phyloP scores from a whole-genome alignment of 768 basidiomycete species.

The Cubamyces sp. region DNA sequence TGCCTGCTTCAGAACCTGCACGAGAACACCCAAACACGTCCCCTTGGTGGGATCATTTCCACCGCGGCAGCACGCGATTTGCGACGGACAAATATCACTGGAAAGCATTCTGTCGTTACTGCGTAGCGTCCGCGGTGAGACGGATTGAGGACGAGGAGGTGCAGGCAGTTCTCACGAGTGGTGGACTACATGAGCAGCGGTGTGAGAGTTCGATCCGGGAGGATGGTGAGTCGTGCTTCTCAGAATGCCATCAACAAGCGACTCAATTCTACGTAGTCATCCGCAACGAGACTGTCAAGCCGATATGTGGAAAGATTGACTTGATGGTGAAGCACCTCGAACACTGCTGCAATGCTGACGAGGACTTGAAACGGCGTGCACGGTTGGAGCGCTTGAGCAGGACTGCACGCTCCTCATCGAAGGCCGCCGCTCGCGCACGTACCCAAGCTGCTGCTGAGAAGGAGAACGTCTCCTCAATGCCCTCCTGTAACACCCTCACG shows the following conservation, averaged over 20 bases:
- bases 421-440: no score
- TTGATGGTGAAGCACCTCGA: neutral
- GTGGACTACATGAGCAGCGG: neutral
- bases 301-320: neutral
- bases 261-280: neutral
- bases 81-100: neutral
- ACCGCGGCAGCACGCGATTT: neutral
- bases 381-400: neutral
- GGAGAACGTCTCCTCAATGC: no score
- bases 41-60: conserved; percentile 6
- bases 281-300: neutral
- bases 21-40: neutral
- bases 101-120: conserved; percentile 4
- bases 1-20: neutral
- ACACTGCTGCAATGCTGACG: neutral
- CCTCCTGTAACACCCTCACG: no score
- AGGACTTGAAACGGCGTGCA: neutral
- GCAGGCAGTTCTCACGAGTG: neutral
- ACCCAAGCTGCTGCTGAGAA: no score
- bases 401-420: neutral
- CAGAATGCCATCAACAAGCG: no score
- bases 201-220: neutral
- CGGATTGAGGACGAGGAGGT: neutral
- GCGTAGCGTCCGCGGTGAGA: neutral
- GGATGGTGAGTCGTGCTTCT: neutral